A percentile compares a stretch with the other conserved stretches of the same genome.
phyloP scores from a whole-genome alignment of 495 filamentous ascomycete species.

The Xylaria nigripes region DNA sequence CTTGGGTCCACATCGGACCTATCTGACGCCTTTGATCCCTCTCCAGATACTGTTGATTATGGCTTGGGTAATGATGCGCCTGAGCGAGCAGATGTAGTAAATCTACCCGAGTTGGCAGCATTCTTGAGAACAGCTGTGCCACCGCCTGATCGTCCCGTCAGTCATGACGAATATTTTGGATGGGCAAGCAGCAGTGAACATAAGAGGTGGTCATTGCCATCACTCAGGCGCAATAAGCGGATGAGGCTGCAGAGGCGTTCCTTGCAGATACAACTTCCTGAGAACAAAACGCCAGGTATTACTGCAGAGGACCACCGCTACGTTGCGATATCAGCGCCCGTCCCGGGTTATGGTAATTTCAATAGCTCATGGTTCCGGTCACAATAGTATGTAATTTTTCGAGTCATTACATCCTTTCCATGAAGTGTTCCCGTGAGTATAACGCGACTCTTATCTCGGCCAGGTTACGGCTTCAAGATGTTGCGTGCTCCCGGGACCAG shows the following conservation, averaged over 20 bases:
- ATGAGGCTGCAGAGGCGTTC: conserved; percentile 5
- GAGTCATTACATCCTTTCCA: conserved; percentile 6
- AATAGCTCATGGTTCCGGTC: conserved; percentile 7
- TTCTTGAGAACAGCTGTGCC: conserved; percentile 10
- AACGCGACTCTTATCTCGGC: background rate
- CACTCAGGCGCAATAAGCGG: conserved; percentile 10
- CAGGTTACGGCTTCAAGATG: background rate
- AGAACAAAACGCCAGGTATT: background rate
- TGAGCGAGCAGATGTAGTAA: conserved; percentile 5
- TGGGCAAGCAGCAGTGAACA: background rate
- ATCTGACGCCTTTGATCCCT: conserved; percentile 2
- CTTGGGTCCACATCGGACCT: conserved; percentile 15
- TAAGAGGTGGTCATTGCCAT: conserved; percentile 11
- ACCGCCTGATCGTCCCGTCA: background rate
- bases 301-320: conserved; percentile 8
- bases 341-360: background rate
- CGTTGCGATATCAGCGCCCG: conserved; percentile 7
- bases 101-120: conserved; percentile 8
- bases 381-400: background rate
- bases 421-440: background rate
- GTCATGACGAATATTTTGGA: conserved; percentile 2
- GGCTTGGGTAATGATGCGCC: background rate
- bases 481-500: background rate
- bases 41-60: background rate
- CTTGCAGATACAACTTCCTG: conserved; percentile 11